Evolutionary conservation across 2,329 filamentous ascomycete species (phyloP).

Genomic region (Xylariaceae sp.): DNA sequence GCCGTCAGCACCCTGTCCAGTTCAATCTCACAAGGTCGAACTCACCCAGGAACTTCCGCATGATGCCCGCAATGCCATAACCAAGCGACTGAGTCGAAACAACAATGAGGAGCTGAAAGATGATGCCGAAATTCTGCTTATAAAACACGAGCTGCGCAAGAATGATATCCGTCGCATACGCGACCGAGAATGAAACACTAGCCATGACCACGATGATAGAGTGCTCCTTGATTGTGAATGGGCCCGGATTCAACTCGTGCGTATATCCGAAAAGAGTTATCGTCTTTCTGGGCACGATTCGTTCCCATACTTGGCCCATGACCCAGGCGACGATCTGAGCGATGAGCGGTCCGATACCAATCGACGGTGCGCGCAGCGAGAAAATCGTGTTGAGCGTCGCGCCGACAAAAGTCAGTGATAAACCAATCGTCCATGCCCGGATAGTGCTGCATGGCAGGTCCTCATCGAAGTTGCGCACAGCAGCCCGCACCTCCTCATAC

Average conservation of each 20-base stretch:
- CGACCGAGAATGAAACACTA: constrained; percentile 62
- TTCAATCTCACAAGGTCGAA: not conserved
- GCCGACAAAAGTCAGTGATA: constrained; percentile 51
- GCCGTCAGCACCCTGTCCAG: too few species aligned
- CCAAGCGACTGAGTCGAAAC: constrained; percentile 65
- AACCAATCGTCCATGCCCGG: constrained; percentile 59
- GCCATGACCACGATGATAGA: constrained; percentile 66
- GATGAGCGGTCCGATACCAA: constrained; percentile 55
- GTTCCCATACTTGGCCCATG: constrained; percentile 56
- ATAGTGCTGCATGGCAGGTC: constrained; percentile 62
- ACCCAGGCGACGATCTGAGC: constrained; percentile 62
- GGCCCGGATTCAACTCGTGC: constrained; percentile 60
- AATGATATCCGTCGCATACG: constrained; percentile 70
- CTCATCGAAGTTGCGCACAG: constrained; percentile 60
- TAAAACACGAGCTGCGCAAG: constrained; percentile 68
- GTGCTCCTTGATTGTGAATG: constrained; percentile 68
- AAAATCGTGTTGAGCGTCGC: constrained; percentile 60
- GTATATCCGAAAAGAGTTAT: constrained; percentile 48
- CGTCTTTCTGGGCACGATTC: constrained; percentile 45
- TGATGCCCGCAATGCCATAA: constrained; percentile 63
- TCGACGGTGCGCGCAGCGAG: constrained; percentile 56
- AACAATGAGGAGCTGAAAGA: constrained; percentile 61
- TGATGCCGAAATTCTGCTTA: constrained; percentile 61
- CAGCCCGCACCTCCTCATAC: constrained; percentile 61
- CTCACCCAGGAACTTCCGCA: constrained; percentile 58